Percentiles rank a stretch among this genome's conserved stretches.
Evolutionary conservation across 768 basidiomycete genomes (phyloP).

Genomic region (Podaxis carcinomalis): DNA sequence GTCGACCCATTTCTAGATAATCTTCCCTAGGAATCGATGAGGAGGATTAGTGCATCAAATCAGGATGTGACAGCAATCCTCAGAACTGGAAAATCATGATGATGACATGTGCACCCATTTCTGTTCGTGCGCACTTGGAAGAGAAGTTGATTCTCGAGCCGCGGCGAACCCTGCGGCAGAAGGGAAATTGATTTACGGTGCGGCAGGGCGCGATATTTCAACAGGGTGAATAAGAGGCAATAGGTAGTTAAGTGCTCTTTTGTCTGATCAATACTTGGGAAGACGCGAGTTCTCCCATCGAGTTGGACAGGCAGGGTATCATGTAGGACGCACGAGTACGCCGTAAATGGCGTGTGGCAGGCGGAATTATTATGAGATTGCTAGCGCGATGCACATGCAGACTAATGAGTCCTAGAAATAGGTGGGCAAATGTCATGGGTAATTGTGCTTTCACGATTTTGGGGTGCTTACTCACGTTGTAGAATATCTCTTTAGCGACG

Average conservation of each 20-base stretch:
- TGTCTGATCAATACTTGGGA: conserved; percentile 6
- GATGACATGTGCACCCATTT: background rate
- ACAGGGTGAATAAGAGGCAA: background rate
- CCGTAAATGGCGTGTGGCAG: background rate
- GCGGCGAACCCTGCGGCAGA: conserved; percentile 30
- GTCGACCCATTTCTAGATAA: background rate
- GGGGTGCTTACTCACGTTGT: conserved; percentile 51
- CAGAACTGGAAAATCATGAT: conserved; percentile 7
- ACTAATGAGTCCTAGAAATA: conserved; percentile 57
- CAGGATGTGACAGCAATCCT: conserved; percentile 7
- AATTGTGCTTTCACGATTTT: conserved; percentile 5
- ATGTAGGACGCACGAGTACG: conserved; percentile 1
- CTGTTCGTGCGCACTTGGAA: conserved; percentile 23
- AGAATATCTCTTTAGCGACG: conserved; percentile 74
- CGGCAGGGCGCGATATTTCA: conserved; percentile 11
- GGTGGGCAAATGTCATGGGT: conserved; percentile 11
- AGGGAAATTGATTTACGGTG: conserved; percentile 11
- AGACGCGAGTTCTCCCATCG: background rate
- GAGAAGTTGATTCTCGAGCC: conserved; percentile 24
- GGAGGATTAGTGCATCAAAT: background rate
- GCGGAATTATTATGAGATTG: conserved; percentile 25
- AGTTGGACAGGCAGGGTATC: conserved; percentile 3
- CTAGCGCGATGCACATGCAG: conserved; percentile 48
- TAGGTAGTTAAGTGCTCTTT: background rate
- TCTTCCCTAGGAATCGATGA: conserved; percentile 4